Percentiles rank a stretch among this genome's conserved stretches.
phyloP scores from a whole-genome alignment of 164 flowering plant species.

The Nymphaea thermarum region DNA sequence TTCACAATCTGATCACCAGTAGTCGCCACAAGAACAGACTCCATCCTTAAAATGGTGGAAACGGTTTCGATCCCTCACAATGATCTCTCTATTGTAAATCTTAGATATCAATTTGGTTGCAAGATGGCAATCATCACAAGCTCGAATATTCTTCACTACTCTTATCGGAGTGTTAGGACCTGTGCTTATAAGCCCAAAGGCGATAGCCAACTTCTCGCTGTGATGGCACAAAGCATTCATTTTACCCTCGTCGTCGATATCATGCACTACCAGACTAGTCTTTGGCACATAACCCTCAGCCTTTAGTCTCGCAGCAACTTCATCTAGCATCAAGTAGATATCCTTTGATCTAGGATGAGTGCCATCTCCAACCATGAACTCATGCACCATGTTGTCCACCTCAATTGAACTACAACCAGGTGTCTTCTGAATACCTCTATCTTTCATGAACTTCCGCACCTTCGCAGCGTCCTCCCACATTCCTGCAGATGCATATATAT shows the following conservation, averaged over 20 bases:
- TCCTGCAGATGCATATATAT: constrained; percentile 16
- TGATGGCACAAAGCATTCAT: constrained; percentile 9
- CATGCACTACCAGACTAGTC: constrained; percentile 8
- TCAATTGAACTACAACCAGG: constrained; percentile 25
- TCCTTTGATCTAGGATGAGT: constrained; percentile 10
- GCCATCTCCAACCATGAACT: constrained; percentile 13
- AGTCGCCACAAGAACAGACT: constrained; percentile 7
- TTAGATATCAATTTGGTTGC: constrained; percentile 9
- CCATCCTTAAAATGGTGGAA: constrained; percentile 15
- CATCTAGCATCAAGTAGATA: constrained; percentile 12
- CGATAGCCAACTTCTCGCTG: constrained; percentile 13
- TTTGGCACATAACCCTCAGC: constrained; percentile 9
- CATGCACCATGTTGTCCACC: constrained; percentile 11
- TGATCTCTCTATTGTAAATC: constrained; percentile 8
- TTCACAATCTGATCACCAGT: constrained; percentile 5
- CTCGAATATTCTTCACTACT: constrained; percentile 14
- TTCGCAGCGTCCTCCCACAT: constrained; percentile 15
- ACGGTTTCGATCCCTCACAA: constrained; percentile 8
- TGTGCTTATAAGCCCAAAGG: constrained; percentile 9
- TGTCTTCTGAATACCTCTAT: constrained; percentile 12
- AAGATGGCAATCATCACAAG: constrained; percentile 14
- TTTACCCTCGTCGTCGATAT: constrained; percentile 11
- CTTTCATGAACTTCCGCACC: constrained; percentile 20
- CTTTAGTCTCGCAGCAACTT: constrained; percentile 5
- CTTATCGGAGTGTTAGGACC: constrained; percentile 6